These are phyloP conservation scores for Cyberlindnera galapagoensis DNA, from an alignment of 805 yeast species.

Conservation along the genomic window DNA sequence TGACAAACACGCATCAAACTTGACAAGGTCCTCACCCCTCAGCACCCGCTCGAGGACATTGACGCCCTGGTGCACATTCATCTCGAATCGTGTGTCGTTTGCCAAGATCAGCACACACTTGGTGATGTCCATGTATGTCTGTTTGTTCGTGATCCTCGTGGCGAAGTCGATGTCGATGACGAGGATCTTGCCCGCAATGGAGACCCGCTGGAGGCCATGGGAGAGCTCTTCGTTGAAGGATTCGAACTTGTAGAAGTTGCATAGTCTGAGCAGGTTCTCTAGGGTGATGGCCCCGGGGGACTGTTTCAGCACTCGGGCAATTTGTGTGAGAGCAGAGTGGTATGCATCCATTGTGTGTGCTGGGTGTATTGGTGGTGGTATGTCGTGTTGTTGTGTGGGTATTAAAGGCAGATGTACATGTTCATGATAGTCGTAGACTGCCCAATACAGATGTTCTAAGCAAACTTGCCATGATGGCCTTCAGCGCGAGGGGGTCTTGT, in stretches of 20 bases:
- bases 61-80: conserved; percentile 9
- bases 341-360: conserved; percentile 19
- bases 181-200: conserved; percentile 24
- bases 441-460: too few species aligned
- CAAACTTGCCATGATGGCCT: too few species aligned
- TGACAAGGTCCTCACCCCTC: conserved; percentile 11
- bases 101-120: conserved; percentile 21
- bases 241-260: conserved; percentile 24
- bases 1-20: conserved; percentile 17
- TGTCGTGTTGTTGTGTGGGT: too few species aligned
- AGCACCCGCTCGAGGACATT: conserved; percentile 15
- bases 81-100: conserved; percentile 18
- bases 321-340: conserved; percentile 16
- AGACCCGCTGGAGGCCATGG: conserved; percentile 13
- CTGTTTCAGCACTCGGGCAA: conserved; percentile 16
- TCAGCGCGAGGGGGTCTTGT: too few species aligned
- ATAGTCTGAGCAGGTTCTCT: conserved; percentile 21
- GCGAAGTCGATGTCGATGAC: conserved; percentile 23
- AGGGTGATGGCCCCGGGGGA: conserved; percentile 18
- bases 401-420: too few species aligned
- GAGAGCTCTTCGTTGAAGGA: conserved; percentile 19
- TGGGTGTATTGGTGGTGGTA: too few species aligned
- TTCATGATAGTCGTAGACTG: too few species aligned
- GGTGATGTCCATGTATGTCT: conserved; percentile 11
- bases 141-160: conserved; percentile 1